Conservation (phyloP, 2,329 filamentous ascomycete species). For the Blastomyces parvus region DNA sequence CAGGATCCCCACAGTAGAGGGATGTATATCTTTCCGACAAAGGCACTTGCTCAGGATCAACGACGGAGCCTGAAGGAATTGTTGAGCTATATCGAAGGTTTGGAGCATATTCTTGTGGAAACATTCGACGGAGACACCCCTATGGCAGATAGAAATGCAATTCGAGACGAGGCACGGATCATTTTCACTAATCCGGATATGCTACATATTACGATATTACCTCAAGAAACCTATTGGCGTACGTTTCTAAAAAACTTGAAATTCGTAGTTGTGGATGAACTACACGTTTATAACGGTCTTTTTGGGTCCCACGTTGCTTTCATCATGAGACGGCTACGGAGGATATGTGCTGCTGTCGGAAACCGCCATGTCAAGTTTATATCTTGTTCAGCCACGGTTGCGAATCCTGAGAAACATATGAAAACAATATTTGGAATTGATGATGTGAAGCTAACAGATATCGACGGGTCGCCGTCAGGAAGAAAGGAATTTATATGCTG, state of each 20-base stretch:
- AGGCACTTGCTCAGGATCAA: slow-evolving; percentile 92
- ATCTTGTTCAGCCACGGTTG: slow-evolving; percentile 91
- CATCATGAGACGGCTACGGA: slow-evolving; percentile 80
- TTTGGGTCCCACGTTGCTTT: slow-evolving; percentile 91
- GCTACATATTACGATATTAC: slow-evolving; percentile 87
- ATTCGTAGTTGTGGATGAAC: slow-evolving; percentile 82
- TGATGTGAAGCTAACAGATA: slow-evolving; percentile 71
- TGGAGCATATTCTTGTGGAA: slow-evolving; percentile 71
- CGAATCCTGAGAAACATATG: slow-evolving; percentile 87
- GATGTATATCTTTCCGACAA: slow-evolving; percentile 97
- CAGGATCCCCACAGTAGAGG: slow-evolving; percentile 65
- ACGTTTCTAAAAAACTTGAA: slow-evolving; percentile 78
- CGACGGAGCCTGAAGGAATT: slow-evolving; percentile 78
- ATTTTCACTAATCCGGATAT: slow-evolving; percentile 99
- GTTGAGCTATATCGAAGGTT: slow-evolving; percentile 64
- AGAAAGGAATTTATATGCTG: slow-evolving; percentile 94
- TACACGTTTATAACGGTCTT: slow-evolving; percentile 93
- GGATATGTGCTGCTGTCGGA: slow-evolving; percentile 82
- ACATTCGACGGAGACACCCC: slow-evolving; percentile 95
- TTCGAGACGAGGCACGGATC: slow-evolving; percentile 80
- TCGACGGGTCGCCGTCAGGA: slow-evolving; percentile 85
- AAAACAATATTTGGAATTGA: slow-evolving; percentile 85
- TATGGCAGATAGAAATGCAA: slow-evolving; percentile 64
- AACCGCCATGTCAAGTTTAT: slow-evolving; percentile 82
- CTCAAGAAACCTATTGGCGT: slow-evolving; percentile 83